Conservation (phyloP, 2,329 filamentous ascomycete genomes). For the Claviceps digitariae region DNA sequence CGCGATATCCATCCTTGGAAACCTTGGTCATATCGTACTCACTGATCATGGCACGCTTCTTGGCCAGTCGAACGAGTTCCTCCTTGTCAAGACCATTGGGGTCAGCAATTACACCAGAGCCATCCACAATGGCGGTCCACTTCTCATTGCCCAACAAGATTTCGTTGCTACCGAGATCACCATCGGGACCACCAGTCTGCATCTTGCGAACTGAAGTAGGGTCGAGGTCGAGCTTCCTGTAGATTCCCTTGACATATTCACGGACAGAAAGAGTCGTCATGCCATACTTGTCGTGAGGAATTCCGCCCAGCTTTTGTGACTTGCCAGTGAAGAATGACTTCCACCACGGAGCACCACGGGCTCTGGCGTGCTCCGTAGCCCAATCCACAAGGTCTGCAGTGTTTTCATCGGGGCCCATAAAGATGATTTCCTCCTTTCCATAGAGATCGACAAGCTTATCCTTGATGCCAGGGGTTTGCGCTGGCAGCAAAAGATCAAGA, state of each 20-base stretch:
- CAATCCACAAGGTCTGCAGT: slow-evolving; percentile 94
- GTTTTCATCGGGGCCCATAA: slow-evolving; percentile 98
- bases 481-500: slow-evolving; percentile 80
- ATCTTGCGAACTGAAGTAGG: slow-evolving; percentile 77
- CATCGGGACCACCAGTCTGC: slow-evolving; percentile 94
- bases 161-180: slow-evolving; percentile 94
- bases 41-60: slow-evolving; percentile 76
- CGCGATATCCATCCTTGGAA: slow-evolving; percentile 76
- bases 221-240: slow-evolving; percentile 87
- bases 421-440: slow-evolving; percentile 90
- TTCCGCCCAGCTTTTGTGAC: slow-evolving; percentile 88
- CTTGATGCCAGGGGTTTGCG: slow-evolving; percentile 91
- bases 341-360: slow-evolving; percentile 90
- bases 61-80: slow-evolving; percentile 75
- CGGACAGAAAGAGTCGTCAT: slow-evolving; percentile 97
- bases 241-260: slow-evolving; percentile 92
- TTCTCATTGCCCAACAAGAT: slow-evolving; percentile 93
- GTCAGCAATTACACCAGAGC: slow-evolving; percentile 86
- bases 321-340: slow-evolving; percentile 99
- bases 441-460: slow-evolving; percentile 95
- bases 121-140: slow-evolving; percentile 92
- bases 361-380: slow-evolving; percentile 90
- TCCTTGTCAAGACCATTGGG: slow-evolving; percentile 75
- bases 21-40: slow-evolving; percentile 78
- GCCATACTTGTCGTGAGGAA: slow-evolving; percentile 89